phyloP scores from a whole-genome alignment of 306 rosid species.

The Dalbergia oliveri region DNA sequence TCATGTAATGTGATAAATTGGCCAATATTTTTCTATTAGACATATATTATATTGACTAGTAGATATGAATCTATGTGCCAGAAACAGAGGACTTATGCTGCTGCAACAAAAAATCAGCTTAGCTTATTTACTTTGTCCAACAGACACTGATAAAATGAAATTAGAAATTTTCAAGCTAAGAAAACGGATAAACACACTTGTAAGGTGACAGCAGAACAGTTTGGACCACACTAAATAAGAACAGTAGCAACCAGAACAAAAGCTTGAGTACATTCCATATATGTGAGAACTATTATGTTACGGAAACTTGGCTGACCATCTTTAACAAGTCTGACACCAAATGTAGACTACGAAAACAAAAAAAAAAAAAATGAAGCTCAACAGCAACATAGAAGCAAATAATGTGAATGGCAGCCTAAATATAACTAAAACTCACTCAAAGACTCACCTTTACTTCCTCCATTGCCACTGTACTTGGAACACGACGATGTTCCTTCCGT shows the following conservation, averaged over 20 bases:
- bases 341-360: not conserved
- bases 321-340: slow-evolving; percentile 17
- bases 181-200: not conserved
- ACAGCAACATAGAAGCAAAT: slow-evolving; percentile 27
- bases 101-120: slow-evolving; percentile 12
- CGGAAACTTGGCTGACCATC: not conserved
- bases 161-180: slow-evolving; percentile 11
- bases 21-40: slow-evolving; percentile 1
- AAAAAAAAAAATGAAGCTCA: not conserved
- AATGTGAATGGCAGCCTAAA: slow-evolving; percentile 38
- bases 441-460: slow-evolving; percentile 95
- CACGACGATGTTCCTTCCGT: slow-evolving; percentile 96
- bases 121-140: not conserved
- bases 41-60: not conserved
- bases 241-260: not conserved
- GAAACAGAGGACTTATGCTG: slow-evolving; percentile 21
- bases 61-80: not conserved
- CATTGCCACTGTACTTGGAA: slow-evolving; percentile 96
- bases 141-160: slow-evolving; percentile 4
- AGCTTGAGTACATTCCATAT: not conserved
- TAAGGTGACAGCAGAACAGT: slow-evolving; percentile 26
- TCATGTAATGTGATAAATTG: not conserved
- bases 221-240: slow-evolving; percentile 22
- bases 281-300: too few species aligned
- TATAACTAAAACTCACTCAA: slow-evolving; percentile 36